A percentile compares a stretch with the other conserved stretches of the same genome.
Conservation (phyloP, 2,329 filamentous ascomycete genomes). For the Exophiala bonariae region DNA sequence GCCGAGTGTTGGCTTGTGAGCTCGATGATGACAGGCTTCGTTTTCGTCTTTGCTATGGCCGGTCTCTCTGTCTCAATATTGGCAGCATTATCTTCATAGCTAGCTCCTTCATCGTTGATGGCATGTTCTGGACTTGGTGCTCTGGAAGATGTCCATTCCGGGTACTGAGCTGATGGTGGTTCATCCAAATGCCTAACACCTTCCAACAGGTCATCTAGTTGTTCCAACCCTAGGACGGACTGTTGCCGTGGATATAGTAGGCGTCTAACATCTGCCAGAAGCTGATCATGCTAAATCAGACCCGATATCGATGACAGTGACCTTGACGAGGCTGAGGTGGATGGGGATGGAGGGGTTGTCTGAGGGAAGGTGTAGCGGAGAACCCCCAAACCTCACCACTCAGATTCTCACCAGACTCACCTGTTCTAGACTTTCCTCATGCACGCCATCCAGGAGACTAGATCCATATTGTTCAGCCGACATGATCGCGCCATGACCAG, state of each 20-base stretch:
- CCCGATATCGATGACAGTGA: neutral
- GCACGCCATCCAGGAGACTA: constrained; percentile 53
- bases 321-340: constrained; percentile 11
- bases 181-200: constrained; percentile 33
- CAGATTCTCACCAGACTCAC: constrained; percentile 40
- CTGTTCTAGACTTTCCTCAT: constrained; percentile 51
- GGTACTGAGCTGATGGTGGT: neutral
- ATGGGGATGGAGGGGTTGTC: neutral
- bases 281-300: constrained; percentile 31
- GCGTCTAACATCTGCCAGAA: constrained; percentile 40
- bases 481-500: constrained; percentile 23
- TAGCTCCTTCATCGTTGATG: neutral
- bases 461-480: constrained; percentile 31
- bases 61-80: neutral
- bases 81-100: neutral
- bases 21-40: constrained; percentile 49
- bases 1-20: constrained; percentile 52
- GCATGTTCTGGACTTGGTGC: constrained; percentile 2
- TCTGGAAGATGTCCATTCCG: constrained; percentile 13
- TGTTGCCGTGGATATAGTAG: constrained; percentile 22
- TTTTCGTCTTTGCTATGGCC: neutral
- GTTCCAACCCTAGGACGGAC: constrained; percentile 43
- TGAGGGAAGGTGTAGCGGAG: constrained; percentile 4
- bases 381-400: neutral
- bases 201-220: constrained; percentile 47